A percentile compares a stretch with the other conserved stretches of the same genome.
phyloP scores from a whole-genome alignment of 2,329 filamentous ascomycete genomes.

The Neofusicoccum laricinum region DNA sequence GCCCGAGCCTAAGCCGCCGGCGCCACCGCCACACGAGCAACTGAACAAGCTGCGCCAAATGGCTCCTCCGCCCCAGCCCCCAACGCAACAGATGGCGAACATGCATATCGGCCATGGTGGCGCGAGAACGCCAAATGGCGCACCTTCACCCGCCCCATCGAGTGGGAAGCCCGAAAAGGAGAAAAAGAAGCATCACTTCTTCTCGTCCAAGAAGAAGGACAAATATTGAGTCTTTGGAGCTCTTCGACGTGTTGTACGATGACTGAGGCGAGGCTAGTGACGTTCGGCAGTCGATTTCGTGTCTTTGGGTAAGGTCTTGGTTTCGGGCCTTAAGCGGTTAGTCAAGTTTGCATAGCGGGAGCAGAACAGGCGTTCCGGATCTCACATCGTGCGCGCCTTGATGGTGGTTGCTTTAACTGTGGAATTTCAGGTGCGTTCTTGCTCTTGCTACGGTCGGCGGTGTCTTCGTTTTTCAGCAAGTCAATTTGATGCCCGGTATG shows the following conservation, averaged over 20 bases:
- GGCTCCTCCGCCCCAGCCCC: slow-evolving; percentile 32
- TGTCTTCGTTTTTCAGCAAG: neutral
- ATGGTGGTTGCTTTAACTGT: slow-evolving; percentile 3
- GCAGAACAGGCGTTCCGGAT: slow-evolving; percentile 15
- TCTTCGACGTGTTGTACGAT: no score
- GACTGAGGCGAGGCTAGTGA: no score
- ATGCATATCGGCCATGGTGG: slow-evolving; percentile 21
- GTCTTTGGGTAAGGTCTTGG: neutral
- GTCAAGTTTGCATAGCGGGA: slow-evolving; percentile 16
- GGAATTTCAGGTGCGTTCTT: slow-evolving; percentile 9
- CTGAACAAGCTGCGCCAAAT: slow-evolving; percentile 19
- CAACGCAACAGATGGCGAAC: slow-evolving; percentile 26
- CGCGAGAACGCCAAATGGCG: slow-evolving; percentile 10
- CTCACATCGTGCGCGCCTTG: slow-evolving; percentile 6
- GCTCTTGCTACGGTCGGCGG: slow-evolving; percentile 4
- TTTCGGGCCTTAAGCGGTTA: neutral
- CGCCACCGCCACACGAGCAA: slow-evolving; percentile 37
- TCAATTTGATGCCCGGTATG: neutral
- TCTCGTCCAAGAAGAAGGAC: slow-evolving; percentile 31
- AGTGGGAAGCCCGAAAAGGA: slow-evolving; percentile 43
- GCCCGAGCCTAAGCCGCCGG: slow-evolving; percentile 54
- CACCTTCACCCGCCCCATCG: slow-evolving; percentile 13
- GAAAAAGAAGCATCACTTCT: slow-evolving; percentile 59
- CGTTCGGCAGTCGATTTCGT: neutral
- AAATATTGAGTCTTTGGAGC: neutral